Conservation (phyloP, 345 rosid species). For the rapeseed (Brassica napus) region Da-Ae NC_063435.1:26496501-26497000, state of each 20-base stretch:
- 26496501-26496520: too few relatives aligned
- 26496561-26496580: background rate
- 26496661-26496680: background rate
- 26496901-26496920: background rate
- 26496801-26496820: background rate
- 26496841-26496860: constrained; percentile 15
- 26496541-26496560: background rate
- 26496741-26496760: background rate
- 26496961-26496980: background rate
- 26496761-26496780: background rate
- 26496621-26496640: background rate
- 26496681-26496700: background rate
- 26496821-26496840: background rate
- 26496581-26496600: background rate
- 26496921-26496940: constrained; percentile 13
- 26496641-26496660: background rate
- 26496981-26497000: constrained; percentile 16
- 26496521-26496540: too few relatives aligned
- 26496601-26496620: background rate
- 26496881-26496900: background rate
- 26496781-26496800: background rate
- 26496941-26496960: background rate
- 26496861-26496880: background rate
- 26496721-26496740: background rate
- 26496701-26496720: background rate